Base-by-base conservation (phyloP, 2,329 filamentous ascomycete species). In the Fulvia fulva region DNA sequence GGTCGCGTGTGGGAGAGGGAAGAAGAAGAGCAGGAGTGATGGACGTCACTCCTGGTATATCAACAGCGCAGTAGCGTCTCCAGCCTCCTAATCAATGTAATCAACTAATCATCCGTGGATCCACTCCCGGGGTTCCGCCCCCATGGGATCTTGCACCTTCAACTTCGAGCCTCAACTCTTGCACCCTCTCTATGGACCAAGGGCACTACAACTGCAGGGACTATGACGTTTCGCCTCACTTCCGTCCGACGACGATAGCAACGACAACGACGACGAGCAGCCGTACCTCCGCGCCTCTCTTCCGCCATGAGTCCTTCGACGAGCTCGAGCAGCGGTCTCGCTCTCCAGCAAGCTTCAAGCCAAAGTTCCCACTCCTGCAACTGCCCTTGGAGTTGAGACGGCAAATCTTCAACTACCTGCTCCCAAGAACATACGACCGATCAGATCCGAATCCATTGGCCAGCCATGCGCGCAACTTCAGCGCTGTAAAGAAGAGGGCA, bases 331-430 rank as follows among this genome's bases (percentile, higher is more conserved):
- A 65, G 32, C 65, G 69, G 22, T 70, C 67, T 25, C 68, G 69
- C 53, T 70, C 67, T 8, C 70, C 70, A 19, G 65, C 63, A 37
- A 68, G 63, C 51, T 44, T 61, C 46, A 62, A 64, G 52, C 68
- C 67, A 45, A 66, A 66, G 26, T 67, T 68, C 56, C 74, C 61
- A 51, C 70, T 68, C 55, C 73, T 72, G 57, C 70, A 57, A 41
- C 70, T 80, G 7, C 78, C 78, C 0, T 61, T 76, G 53, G 78
- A 81, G 61, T 67, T 81, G 22, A 73, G 78, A 19, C 70, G 73
- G 32, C 65, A 75, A 19, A 76, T 80, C 43, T 77, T 77, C 64
- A 41, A 51, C 8, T 73, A 74, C 57, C 55, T 79, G 25, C 71
- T 80, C 16, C 78, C 78, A 12, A 68, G 67, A 61, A 79, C 77